Evolutionary conservation across 148 eudicot species (phyloP), one percentile per base, ranked within the genome.

Genomic region (Diospyros kaki): DNA sequence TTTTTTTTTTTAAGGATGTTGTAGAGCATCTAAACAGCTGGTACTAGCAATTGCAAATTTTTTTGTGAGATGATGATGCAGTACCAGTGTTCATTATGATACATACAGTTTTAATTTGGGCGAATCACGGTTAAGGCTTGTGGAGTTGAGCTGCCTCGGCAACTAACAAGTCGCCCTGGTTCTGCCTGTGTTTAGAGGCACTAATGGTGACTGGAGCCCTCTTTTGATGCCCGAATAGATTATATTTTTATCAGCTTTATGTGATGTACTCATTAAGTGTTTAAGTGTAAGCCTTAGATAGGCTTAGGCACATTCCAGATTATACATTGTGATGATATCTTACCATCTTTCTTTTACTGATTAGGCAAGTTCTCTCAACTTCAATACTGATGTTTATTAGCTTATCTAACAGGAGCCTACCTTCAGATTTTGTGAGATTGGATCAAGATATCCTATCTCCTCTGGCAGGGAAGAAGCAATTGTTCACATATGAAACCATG

Each of bases 361-460:
- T 9, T 17, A 44, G 4, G 15, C 9, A 15, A 18, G 1, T 73
- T 39, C 41, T 39, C 12, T 18, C 58, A 53, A 73, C 54, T 64
- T 42, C 13, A 4, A 12, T 28, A 55, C 17, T 56, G 58, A 80
- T 87, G 61, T 84, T 66, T 28, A 46, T 68, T 68, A 55, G 52
- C 76, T 59, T 69, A 45, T 75, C 58, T 63, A 62, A 77, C 87
- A 93, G 97, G 89, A 89, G 88, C 81, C 79, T 86, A 67, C 98
- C 94, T 17, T n/a, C 93, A 60, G 94, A 91, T 85, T 93, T 88
- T 73, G 94, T 93, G 76, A 87, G 98, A 76, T 74, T 93, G 72
- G 98, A 93, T 85, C 98, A 93, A 85, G 98, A 93, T 83, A 93
- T 93, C 48, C 71, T 93, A 73, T 85, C 94, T 59, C 97, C 98